Base-by-base conservation (phyloP, 73 alveolate species). In the Paramecium biaurelia region DNA sequence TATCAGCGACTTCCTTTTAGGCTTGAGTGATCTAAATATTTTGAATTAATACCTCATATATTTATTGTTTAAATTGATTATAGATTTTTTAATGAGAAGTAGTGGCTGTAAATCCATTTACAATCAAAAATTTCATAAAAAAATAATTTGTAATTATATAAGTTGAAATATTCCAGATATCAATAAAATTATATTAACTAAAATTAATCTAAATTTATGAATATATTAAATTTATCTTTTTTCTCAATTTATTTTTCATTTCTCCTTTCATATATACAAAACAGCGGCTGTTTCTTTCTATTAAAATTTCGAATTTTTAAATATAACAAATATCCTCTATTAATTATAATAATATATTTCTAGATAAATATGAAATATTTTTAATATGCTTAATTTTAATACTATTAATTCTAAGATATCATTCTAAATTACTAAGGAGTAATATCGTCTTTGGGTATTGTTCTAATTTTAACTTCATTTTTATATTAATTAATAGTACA, bases 1-100 rank as follows among this genome's bases (percentile, higher is more conserved):
- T 86, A 37, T 86, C 93, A 14, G 72, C 93, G 23, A 86, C 32
- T 15, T 86, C 93, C 24, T 86, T 86, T 26, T 86, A 59, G 12
- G 67, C 45, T 23, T 86, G 32, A 49, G 72, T 86, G 35, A 86
- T 57, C 93, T 86, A 57, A 6, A 30, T 32, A 7, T 28, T 6
- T 28, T 32, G 20, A 28, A 28, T 70, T 70, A 4, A 28, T 28
- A 70, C 86, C 10, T 70, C 57, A 26, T 14, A 32, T 10, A 70
- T 35, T 20, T 24, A 28, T 24, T 23, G 34, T 70, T 14, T 70
- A 49, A 70, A 70, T 20, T 70, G 37, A 24, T 26, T 20, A 70
- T 30, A 70, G 32, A 70, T 70, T 21, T 70, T 70, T 9, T 15
- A 20, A 32, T 70, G 32, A 32, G 28, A 6, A 28, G 49, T 34